These are phyloP conservation scores for Hibiscus syriacus DNA, from an alignment of 345 rosid species.

Conservation along the genomic window DNA sequence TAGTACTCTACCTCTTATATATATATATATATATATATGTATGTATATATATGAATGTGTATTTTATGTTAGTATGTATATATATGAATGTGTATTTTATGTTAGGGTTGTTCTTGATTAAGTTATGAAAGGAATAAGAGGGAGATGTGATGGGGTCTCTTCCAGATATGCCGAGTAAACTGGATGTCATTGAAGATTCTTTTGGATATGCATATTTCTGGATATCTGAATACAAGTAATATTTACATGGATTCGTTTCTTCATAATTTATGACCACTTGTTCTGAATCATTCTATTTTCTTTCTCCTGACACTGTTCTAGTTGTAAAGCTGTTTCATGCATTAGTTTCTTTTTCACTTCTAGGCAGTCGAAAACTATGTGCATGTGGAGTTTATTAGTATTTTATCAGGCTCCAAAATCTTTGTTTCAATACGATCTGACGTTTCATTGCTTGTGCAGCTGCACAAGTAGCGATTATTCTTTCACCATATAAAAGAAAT, in stretches of 20 bases:
- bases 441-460: not conserved
- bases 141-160: not conserved
- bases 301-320: constrained; percentile 16
- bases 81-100: no score
- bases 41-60: no score
- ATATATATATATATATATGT: not conserved
- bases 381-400: not conserved
- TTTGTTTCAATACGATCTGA: not conserved
- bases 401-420: constrained; percentile 6
- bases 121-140: not conserved
- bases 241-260: constrained; percentile 14
- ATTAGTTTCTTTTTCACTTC: constrained; percentile 11
- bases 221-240: constrained; percentile 11
- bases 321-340: constrained; percentile 20
- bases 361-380: not conserved
- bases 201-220: constrained; percentile 22
- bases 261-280: no score
- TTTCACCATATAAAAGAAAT: no score
- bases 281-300: constrained; percentile 33
- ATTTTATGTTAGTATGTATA: no score
- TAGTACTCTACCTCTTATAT: constrained; percentile 7
- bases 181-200: constrained; percentile 38
- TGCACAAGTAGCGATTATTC: not conserved
- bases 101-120: not conserved
- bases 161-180: constrained; percentile 8